Evolutionary conservation across 345 rosid species (phyloP), one percentile per base, ranked within the genome.

Genomic region (Eutrema heterophyllum): DNA sequence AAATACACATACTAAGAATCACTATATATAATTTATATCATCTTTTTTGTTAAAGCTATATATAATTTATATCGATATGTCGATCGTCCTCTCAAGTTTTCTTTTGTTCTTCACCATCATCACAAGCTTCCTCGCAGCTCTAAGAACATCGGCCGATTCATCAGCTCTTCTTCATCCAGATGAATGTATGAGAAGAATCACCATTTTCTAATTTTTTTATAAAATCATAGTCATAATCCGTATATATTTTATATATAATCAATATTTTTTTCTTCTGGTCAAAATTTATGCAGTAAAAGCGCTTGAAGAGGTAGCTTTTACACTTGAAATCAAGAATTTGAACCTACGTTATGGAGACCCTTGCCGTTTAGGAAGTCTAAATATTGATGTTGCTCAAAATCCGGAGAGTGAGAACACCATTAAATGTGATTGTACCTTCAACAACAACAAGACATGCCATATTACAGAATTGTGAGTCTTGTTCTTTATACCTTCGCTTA

Each of bases 391-490:
- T n/a, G 40, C 2, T 53, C 14, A 5, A 1, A 43, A 16, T 21
- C 1, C 11, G 46, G 55, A 26, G 1, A 24, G 15, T 29, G 6
- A 0, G 18, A 71, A 61, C 40, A 71, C 14, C 12, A 16, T 71
- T 38, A 4, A 0, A 24, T 71, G 75, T 51, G 30, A 49, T 14
- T 71, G 68, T 71, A 18, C 24, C 6, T 40, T 53, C 16, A 40
- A 67, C 30, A 46, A 60, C 58, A 33, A 35, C 36, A 33, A 3
- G 29, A 70, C 26, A 18, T 71, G 75, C 48, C 75, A 61, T 61
- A 71, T 71, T 40, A 71, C 49, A 36, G 50, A 36, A 7, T 0
- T 71, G 75, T 71, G 13, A 71, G 75, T 71, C 40, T 59, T 36
- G 24, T 21, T 46, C 10, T 64, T 38, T 12, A 18, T 50, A 1